These are phyloP conservation scores for Gentiana straminea DNA, from an alignment of 257 asterid genomes.

Conservation along the genomic window DNA sequence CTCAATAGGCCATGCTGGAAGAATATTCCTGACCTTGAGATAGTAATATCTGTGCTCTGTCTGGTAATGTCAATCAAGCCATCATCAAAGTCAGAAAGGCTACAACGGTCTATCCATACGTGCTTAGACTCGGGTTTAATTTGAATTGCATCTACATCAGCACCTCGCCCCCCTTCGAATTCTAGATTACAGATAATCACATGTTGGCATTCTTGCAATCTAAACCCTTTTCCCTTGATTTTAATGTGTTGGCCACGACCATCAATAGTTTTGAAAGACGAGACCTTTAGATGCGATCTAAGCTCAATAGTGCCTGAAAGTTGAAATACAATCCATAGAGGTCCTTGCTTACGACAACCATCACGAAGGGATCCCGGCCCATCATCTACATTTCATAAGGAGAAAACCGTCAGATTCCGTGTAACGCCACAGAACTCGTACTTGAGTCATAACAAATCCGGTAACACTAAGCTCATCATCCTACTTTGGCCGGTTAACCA, in stretches of 20 bases:
- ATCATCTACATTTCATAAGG: slow-evolving; percentile 39
- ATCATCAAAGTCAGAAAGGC: slow-evolving; percentile 59
- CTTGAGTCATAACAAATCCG: too few relatives aligned
- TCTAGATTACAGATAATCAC: slow-evolving; percentile 71
- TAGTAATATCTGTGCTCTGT: slow-evolving; percentile 74
- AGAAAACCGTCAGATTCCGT: too few relatives aligned
- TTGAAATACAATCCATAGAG: slow-evolving; percentile 71
- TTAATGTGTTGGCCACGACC: slow-evolving; percentile 79
- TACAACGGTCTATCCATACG: slow-evolving; percentile 91
- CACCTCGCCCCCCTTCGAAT: slow-evolving; percentile 65
- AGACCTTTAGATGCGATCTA: slow-evolving; percentile 44
- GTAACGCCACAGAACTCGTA: too few relatives aligned
- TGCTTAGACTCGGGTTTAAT: slow-evolving; percentile 70
- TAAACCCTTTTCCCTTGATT: slow-evolving; percentile 63
- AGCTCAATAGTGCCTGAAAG: slow-evolving; percentile 82
- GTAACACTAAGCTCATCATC: too few relatives aligned
- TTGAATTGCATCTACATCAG: slow-evolving; percentile 74
- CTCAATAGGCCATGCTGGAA: too few relatives aligned
- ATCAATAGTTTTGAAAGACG: slow-evolving; percentile 76
- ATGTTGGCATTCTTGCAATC: slow-evolving; percentile 78
- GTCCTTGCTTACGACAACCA: slow-evolving; percentile 70
- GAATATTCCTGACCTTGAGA: slow-evolving; percentile 47
- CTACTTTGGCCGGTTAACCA: too few relatives aligned
- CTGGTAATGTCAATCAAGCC: slow-evolving; percentile 72
- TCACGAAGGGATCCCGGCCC: slow-evolving; percentile 92